Percentiles rank a stretch among this genome's conserved stretches.
These are phyloP conservation scores for Albugo laibachii DNA, from an alignment of 352 stramenopile genomes.

Conservation along the genomic window DNA sequence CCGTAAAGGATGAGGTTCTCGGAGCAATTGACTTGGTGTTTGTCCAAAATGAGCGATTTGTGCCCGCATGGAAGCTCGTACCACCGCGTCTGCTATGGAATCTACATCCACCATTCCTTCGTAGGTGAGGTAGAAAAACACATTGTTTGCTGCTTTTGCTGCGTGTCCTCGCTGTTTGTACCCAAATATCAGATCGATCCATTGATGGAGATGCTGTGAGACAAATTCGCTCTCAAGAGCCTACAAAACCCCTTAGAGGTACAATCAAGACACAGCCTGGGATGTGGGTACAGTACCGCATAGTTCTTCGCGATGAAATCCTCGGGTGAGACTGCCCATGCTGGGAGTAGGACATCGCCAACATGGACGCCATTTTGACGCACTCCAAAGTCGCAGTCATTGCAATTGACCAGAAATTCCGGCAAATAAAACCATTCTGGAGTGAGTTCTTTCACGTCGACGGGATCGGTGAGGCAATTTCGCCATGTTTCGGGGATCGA, in stretches of 20 bases:
- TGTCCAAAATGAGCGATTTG: conserved; percentile 98
- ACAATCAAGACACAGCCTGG: background rate
- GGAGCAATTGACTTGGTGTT: conserved; percentile 93
- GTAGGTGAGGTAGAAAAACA: conserved; percentile 98
- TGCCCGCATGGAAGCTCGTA: conserved; percentile 86
- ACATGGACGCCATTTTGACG: conserved; percentile 71
- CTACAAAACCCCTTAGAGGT: conserved; percentile 9
- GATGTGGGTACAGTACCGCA: conserved; percentile 21
- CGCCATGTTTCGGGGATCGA: conserved; percentile 79
- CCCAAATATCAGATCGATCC: conserved; percentile 78
- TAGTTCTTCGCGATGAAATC: conserved; percentile 78
- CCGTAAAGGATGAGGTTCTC: conserved; percentile 35
- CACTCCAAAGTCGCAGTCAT: conserved; percentile 58
- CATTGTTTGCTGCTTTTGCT: conserved; percentile 87
- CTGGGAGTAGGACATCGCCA: conserved; percentile 87
- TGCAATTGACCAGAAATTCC: conserved; percentile 80
- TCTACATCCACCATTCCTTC: conserved; percentile 96
- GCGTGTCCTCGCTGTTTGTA: conserved; percentile 49
- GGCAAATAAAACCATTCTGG: conserved; percentile 89
- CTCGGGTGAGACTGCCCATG: conserved; percentile 61
- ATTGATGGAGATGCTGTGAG: conserved; percentile 66
- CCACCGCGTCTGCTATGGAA: conserved; percentile 82
- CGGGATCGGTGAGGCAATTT: conserved; percentile 77
- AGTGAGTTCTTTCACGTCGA: conserved; percentile 86
- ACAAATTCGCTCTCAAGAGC: conserved; percentile 76